phyloP scores from a whole-genome alignment of 1,284 basidiomycete species.

The Leccinum pseudoinsigne region DNA sequence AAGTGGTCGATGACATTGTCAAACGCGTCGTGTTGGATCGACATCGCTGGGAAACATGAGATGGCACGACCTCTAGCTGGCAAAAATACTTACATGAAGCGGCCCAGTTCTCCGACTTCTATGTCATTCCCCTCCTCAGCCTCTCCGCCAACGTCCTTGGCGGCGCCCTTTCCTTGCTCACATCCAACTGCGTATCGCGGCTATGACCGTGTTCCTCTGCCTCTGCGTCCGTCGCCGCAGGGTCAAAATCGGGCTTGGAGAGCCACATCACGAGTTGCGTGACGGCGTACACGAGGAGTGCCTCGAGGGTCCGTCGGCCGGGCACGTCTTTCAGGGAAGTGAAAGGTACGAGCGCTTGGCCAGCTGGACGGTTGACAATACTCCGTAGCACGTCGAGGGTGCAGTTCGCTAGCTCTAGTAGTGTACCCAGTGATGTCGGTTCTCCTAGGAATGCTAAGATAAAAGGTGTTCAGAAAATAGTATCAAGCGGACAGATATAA shows the following conservation, averaged over 20 bases:
- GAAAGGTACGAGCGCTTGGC: slow-evolving; percentile 48
- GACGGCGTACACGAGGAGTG: slow-evolving; percentile 68
- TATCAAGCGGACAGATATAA: neutral
- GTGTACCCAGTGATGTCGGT: slow-evolving; percentile 75
- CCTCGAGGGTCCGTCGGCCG: slow-evolving; percentile 64
- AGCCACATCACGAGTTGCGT: slow-evolving; percentile 80
- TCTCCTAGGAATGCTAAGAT: slow-evolving; percentile 70
- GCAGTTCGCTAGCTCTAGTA: slow-evolving; percentile 73
- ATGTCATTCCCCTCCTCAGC: slow-evolving; percentile 49
- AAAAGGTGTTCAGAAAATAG: neutral
- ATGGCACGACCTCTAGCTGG: neutral
- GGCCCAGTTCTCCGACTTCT: no score
- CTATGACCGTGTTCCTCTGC: slow-evolving; percentile 35
- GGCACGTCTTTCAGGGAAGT: slow-evolving; percentile 41
- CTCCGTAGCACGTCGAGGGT: slow-evolving; percentile 68
- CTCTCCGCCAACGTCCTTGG: slow-evolving; percentile 56
- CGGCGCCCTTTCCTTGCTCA: slow-evolving; percentile 42
- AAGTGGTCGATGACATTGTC: slow-evolving; percentile 74
- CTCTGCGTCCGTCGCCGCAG: slow-evolving; percentile 38
- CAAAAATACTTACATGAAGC: no score
- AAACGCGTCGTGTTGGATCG: slow-evolving; percentile 75
- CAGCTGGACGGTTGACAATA: slow-evolving; percentile 55
- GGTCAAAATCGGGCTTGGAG: slow-evolving; percentile 64
- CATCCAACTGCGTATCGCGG: slow-evolving; percentile 15
- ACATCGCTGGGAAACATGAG: slow-evolving; percentile 57